Evolutionary conservation across 768 basidiomycete genomes (phyloP).

Genomic region (Sarcodon sp.): DNA sequence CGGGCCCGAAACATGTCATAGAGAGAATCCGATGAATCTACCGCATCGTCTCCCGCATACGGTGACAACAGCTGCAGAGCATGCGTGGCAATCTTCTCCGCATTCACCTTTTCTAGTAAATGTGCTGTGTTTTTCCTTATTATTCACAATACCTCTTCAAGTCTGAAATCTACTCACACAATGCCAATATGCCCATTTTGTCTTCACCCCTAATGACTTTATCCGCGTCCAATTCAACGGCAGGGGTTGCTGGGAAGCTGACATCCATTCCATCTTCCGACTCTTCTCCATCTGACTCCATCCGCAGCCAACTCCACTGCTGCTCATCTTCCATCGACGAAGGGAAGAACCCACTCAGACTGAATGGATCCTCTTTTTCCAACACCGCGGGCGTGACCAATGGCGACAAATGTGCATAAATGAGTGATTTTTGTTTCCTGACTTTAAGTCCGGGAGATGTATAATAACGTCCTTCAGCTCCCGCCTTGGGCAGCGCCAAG

Average conservation of each 20-base stretch:
- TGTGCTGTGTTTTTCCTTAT: background rate
- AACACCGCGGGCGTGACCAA: background rate
- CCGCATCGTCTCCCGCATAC: background rate
- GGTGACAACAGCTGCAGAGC: background rate
- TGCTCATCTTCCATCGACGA: constrained; percentile 15
- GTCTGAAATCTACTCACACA: constrained; percentile 21
- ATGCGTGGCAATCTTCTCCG: background rate
- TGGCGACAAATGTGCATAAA: background rate
- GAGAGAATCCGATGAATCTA: background rate
- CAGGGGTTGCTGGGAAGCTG: constrained; percentile 10
- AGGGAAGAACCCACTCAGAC: constrained; percentile 36
- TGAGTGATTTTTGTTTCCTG: background rate
- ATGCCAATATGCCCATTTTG: constrained; percentile 33
- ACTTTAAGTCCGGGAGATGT: background rate
- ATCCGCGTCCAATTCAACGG: constrained; percentile 17
- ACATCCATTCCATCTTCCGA: constrained; percentile 10
- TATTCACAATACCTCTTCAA: constrained; percentile 2
- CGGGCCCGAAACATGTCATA: background rate
- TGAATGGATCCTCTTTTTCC: constrained; percentile 32
- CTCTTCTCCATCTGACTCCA: constrained; percentile 14
- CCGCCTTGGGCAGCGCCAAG: background rate
- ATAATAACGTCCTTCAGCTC: background rate
- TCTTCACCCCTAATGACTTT: constrained; percentile 29
- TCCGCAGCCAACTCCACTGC: constrained; percentile 30
- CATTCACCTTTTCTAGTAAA: background rate